A percentile compares a stretch with the other conserved stretches of the same genome.
phyloP scores from a whole-genome alignment of 257 asterid species.

The Gardenia jasminoides region DNA sequence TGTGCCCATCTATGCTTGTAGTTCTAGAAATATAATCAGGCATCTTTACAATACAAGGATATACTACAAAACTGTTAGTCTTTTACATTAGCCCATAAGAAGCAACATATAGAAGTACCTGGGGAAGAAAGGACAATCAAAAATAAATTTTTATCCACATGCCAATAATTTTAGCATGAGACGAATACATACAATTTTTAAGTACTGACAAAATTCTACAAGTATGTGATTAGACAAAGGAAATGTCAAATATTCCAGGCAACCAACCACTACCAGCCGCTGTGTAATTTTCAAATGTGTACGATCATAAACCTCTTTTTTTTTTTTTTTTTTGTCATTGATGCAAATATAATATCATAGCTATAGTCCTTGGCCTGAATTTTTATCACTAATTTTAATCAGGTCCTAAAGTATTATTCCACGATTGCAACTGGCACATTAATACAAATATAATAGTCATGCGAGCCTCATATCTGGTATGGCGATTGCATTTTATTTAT shows the following conservation, averaged over 20 bases:
- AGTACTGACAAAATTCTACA: not conserved
- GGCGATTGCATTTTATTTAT: not conserved
- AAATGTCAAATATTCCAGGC: conserved; percentile 3
- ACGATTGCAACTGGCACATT: not conserved
- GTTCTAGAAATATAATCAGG: too few relatives aligned
- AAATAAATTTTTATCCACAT: not conserved
- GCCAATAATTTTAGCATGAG: not conserved
- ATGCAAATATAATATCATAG: not conserved
- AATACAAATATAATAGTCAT: not conserved
- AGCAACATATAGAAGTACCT: not conserved
- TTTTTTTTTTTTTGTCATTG: not conserved
- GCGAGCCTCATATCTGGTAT: not conserved
- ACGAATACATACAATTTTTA: not conserved
- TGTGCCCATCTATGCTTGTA: not conserved
- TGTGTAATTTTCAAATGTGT: not conserved
- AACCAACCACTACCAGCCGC: not conserved
- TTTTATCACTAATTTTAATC: not conserved
- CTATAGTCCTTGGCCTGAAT: not conserved
- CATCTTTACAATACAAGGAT: too few relatives aligned
- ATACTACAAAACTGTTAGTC: not conserved
- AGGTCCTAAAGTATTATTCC: not conserved
- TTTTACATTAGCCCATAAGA: not conserved
- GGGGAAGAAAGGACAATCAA: not conserved
- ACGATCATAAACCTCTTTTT: too few relatives aligned
- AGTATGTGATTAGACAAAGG: too few relatives aligned